These are phyloP conservation scores for Wickerhamiella brachini DNA, from an alignment of 805 yeast species.

Conservation along the genomic window DNA sequence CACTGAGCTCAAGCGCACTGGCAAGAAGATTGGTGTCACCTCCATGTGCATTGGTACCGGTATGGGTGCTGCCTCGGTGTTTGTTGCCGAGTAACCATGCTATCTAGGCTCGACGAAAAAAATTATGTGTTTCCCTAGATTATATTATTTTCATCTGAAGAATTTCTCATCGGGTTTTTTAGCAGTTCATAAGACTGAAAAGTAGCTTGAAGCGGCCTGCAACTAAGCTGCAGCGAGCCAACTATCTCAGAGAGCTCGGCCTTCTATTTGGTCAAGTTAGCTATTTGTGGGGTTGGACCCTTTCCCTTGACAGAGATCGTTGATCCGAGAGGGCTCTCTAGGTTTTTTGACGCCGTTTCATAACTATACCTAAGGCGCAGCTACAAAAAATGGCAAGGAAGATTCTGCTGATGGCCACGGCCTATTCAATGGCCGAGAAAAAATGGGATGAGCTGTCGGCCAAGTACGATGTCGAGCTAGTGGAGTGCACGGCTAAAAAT, in stretches of 20 bases:
- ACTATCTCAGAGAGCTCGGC: no score
- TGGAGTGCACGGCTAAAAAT: constrained; percentile 26
- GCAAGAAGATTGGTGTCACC: constrained; percentile 71
- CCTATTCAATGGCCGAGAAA: background rate
- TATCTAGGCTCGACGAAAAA: constrained; percentile 9
- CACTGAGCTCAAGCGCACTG: constrained; percentile 55
- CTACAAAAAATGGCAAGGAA: background rate
- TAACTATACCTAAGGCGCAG: no score
- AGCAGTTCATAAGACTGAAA: no score
- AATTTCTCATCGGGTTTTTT: no score
- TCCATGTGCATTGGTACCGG: constrained; percentile 98
- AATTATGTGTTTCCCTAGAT: background rate
- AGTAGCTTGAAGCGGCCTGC: no score
- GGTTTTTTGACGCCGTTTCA: no score
- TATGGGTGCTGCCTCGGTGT: constrained; percentile 92
- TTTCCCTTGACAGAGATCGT: background rate
- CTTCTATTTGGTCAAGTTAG: no score
- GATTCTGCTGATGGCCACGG: background rate
- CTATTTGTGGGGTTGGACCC: background rate
- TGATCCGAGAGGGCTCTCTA: no score
- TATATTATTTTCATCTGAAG: background rate
- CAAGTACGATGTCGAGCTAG: constrained; percentile 31
- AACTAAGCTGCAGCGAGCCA: no score
- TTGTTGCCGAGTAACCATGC: constrained; percentile 49
- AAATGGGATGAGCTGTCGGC: constrained; percentile 42